phyloP scores from a whole-genome alignment of 768 basidiomycete genomes.

The Psilocybe azurescens region DNA sequence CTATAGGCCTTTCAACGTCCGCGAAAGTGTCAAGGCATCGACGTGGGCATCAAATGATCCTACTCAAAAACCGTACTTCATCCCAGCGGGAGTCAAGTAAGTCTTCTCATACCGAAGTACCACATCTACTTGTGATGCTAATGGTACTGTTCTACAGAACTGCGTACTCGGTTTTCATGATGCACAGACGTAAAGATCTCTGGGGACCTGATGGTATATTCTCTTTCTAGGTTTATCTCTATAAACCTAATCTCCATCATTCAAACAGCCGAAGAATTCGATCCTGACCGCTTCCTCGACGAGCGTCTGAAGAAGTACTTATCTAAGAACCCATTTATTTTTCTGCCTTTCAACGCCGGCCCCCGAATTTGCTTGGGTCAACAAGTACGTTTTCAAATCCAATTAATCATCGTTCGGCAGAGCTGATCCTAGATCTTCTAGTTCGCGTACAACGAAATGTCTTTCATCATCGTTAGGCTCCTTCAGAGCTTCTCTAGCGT shows the following conservation, averaged over 20 bases:
- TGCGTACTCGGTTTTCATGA: constrained; percentile 62
- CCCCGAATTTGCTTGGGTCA: constrained; percentile 67
- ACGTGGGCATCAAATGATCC: constrained; percentile 53
- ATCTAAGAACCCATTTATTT: constrained; percentile 69
- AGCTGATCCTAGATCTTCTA: constrained; percentile 20
- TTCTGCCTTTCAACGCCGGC: constrained; percentile 69
- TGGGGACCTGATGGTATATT: constrained; percentile 74
- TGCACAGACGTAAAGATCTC: constrained; percentile 68
- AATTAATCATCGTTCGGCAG: not conserved
- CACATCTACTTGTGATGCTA: constrained; percentile 20
- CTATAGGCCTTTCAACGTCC: constrained; percentile 52
- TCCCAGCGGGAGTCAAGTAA: constrained; percentile 51
- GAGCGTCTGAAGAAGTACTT: constrained; percentile 65
- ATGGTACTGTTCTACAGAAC: constrained; percentile 16
- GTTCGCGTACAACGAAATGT: constrained; percentile 67
- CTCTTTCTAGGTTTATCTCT: not conserved
- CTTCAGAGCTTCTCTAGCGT: constrained; percentile 63
- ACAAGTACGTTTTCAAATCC: constrained; percentile 40
- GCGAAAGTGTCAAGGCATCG: constrained; percentile 51
- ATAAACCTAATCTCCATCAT: not conserved
- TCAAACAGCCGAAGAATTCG: constrained; percentile 61
- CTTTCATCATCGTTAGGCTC: constrained; percentile 66
- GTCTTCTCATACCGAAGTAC: constrained; percentile 22
- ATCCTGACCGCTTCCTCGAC: constrained; percentile 76
- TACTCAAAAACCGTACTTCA: constrained; percentile 45